Percentiles rank a stretch among this genome's conserved stretches.
Evolutionary conservation across 495 filamentous ascomycete species (phyloP).

Genomic region (Tuber aestivum): DNA sequence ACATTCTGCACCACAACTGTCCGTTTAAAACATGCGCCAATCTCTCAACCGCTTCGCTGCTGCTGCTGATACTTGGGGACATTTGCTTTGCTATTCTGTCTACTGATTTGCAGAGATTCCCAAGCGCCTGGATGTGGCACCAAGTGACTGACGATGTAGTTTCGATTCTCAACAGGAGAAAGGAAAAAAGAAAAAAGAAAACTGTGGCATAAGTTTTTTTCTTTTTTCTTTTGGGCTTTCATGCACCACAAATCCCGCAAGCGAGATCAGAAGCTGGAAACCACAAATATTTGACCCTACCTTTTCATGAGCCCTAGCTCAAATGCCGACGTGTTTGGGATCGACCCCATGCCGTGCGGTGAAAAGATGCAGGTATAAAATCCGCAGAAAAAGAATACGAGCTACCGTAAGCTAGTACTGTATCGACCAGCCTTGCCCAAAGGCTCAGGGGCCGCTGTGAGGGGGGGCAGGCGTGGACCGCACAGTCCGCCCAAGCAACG

Average conservation of each 20-base stretch:
- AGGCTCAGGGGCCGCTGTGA: not conserved
- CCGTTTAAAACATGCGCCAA: constrained; percentile 1
- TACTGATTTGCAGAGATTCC: not conserved
- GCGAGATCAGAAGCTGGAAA: not conserved
- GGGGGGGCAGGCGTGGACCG: not conserved
- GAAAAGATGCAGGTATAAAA: not conserved
- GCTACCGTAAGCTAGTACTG: not conserved
- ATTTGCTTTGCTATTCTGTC: not conserved
- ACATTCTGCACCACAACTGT: not conserved
- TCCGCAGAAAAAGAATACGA: not conserved
- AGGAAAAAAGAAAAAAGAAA: not conserved
- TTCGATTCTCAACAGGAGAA: not conserved
- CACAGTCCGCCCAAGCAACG: not conserved
- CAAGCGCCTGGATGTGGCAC: not conserved
- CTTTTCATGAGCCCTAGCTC: not conserved
- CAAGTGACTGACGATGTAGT: not conserved
- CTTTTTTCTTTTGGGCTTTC: not conserved
- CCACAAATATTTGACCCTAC: not conserved
- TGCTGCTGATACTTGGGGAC: not conserved
- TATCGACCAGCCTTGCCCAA: not conserved
- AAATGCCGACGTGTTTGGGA: not conserved
- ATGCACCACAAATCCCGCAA: not conserved
- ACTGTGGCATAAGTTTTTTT: not conserved
- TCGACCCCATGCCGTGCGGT: not conserved
- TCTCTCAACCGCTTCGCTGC: not conserved